phyloP scores from a whole-genome alignment of 345 rosid species.

The Lepidium sativum region DNA sequence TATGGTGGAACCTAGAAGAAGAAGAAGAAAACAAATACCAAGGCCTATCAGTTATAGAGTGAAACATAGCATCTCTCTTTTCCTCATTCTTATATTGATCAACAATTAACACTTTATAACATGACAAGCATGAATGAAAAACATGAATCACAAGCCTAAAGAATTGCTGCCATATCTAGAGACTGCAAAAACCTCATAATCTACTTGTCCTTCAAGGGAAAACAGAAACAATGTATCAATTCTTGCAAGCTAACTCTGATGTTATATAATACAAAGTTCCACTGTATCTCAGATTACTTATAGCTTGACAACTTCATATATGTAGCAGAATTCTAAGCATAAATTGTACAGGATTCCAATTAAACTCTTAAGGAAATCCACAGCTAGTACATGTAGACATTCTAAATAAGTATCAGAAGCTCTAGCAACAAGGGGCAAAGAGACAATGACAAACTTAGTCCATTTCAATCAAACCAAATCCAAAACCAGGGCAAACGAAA shows the following conservation, averaged over 20 bases:
- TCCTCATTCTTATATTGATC: not conserved
- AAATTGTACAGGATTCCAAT: not conserved
- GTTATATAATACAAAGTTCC: not conserved
- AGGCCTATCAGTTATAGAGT: not conserved
- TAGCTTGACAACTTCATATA: not conserved
- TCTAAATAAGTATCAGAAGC: not conserved
- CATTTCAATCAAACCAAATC: not conserved
- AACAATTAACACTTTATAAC: not conserved
- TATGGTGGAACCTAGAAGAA: slow-evolving; percentile 65
- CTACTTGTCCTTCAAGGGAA: not conserved
- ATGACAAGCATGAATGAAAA: not conserved
- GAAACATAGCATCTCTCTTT: not conserved
- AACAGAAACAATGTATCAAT: not conserved
- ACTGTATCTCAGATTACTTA: not conserved
- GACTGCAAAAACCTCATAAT: not conserved
- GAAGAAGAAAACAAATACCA: not conserved
- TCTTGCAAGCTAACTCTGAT: not conserved
- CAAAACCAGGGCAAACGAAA: not conserved
- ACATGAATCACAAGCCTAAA: not conserved
- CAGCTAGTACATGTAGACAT: not conserved
- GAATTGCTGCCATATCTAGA: not conserved
- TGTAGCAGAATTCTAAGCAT: not conserved
- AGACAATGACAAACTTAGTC: not conserved
- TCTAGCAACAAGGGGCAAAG: not conserved
- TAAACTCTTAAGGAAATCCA: not conserved